A percentile compares a stretch with the other conserved stretches of the same genome.
Conservation (phyloP, 176 grass and related monocot genomes). For the bread wheat (Triticum aestivum) region DNA sequence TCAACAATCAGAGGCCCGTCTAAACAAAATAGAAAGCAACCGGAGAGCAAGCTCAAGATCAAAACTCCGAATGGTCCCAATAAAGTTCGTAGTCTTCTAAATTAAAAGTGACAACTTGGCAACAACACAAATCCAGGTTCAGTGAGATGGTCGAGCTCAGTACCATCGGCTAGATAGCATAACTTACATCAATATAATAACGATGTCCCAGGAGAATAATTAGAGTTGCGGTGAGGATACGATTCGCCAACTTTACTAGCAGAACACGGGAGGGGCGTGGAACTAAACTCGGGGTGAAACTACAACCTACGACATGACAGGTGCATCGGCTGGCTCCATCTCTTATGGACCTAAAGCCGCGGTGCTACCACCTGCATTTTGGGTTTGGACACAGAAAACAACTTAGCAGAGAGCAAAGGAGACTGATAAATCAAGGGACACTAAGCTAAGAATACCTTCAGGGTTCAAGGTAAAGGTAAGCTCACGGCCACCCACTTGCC, state of each 20-base stretch:
- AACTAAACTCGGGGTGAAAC: not conserved
- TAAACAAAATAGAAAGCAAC: not conserved
- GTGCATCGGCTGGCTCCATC: not conserved
- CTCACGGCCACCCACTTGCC: constrained; percentile 65
- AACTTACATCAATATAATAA: constrained; percentile 1
- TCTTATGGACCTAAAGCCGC: not conserved
- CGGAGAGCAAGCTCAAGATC: not conserved
- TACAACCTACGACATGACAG: not conserved
- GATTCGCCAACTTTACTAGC: not conserved
- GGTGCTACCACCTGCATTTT: constrained; percentile 16
- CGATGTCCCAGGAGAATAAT: not conserved
- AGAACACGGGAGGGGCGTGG: not conserved
- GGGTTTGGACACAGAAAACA: not conserved
- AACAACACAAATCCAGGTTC: not conserved
- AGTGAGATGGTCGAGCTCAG: not conserved
- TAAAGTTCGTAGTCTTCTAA: not conserved
- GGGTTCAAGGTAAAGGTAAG: constrained; percentile 35
- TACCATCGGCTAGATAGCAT: not conserved
- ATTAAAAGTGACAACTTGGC: not conserved
- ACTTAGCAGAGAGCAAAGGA: not conserved
- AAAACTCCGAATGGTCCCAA: constrained; percentile 15
- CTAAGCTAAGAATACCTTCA: constrained; percentile 39
- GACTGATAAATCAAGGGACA: not conserved
- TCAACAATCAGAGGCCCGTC: not conserved
- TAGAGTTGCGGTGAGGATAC: not conserved